These are phyloP conservation scores for Rhodamnia rubescens DNA, from an alignment of 345 rosid species.

Conservation along the genomic window DNA sequence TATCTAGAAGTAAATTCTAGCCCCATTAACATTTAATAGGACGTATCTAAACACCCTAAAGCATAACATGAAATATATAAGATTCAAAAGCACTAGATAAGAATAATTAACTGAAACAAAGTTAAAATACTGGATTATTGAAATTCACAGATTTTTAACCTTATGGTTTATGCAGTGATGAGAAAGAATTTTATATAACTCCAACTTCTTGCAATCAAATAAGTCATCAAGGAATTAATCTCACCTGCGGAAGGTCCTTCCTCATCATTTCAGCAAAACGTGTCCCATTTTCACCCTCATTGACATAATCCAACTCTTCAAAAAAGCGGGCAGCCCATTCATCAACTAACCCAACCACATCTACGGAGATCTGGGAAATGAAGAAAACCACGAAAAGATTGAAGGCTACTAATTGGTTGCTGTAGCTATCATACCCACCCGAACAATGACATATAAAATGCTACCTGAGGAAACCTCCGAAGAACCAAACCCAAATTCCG, in stretches of 20 bases:
- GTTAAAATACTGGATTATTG: background rate
- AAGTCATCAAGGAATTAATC: constrained; percentile 3
- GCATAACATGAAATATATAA: background rate
- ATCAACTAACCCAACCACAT: constrained; percentile 95
- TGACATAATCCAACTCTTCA: constrained; percentile 94
- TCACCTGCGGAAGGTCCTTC: constrained; percentile 96
- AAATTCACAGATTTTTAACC: background rate
- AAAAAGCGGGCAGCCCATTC: constrained; percentile 99
- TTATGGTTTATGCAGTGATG: background rate
- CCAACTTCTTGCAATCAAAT: background rate
- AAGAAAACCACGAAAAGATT: background rate
- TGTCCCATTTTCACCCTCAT: constrained; percentile 90
- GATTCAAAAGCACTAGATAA: background rate
- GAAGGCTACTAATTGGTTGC: background rate
- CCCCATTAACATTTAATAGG: background rate
- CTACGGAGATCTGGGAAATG: constrained; percentile 52
- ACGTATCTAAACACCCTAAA: background rate
- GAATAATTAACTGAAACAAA: background rate
- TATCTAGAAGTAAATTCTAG: background rate
- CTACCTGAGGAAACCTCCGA: constrained; percentile 91
- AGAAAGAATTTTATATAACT: background rate
- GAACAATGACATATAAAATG: background rate
- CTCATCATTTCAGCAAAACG: constrained; percentile 90
- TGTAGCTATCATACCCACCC: background rate
- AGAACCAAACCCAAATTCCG: constrained; percentile 76